Percentiles rank a stretch among this genome's conserved stretches.
These are phyloP conservation scores for Hypoxylon lienhwacheense DNA, from an alignment of 495 filamentous ascomycete genomes.

Conservation along the genomic window DNA sequence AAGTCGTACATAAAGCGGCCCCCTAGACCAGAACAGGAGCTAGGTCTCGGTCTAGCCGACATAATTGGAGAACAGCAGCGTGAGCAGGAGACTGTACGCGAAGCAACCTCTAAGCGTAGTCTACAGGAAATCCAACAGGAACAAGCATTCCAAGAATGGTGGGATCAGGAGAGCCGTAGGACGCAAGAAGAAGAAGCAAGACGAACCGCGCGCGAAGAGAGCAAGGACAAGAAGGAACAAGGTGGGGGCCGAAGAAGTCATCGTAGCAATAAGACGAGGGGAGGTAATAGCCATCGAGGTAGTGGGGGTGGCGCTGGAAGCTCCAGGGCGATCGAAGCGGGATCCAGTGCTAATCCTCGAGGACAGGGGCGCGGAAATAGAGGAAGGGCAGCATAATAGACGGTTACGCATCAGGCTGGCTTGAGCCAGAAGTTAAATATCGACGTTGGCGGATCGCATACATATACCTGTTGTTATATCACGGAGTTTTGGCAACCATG, in stretches of 20 bases:
- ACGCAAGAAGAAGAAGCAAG: constrained; percentile 65
- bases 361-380: constrained; percentile 29
- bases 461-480: no score
- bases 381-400: constrained; percentile 19
- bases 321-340: constrained; percentile 7
- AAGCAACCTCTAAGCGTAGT: constrained; percentile 82
- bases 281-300: constrained; percentile 2
- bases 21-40: constrained; percentile 55
- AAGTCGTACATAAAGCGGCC: constrained; percentile 52
- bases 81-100: constrained; percentile 79
- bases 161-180: constrained; percentile 85
- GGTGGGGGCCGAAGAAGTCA: constrained; percentile 16
- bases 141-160: constrained; percentile 97
- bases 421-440: not conserved
- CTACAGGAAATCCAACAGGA: constrained; percentile 93
- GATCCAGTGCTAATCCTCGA: constrained; percentile 17
- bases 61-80: constrained; percentile 85
- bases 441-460: not conserved
- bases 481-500: constrained; percentile 11
- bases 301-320: not conserved
- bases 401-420: constrained; percentile 2
- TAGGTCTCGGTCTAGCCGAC: constrained; percentile 77
- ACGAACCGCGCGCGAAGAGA: constrained; percentile 35
- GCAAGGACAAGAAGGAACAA: constrained; percentile 34
- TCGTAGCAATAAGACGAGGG: constrained; percentile 16